phyloP scores from a whole-genome alignment of 1,139 yeast species.

The Starmera stellimalicola region DNA sequence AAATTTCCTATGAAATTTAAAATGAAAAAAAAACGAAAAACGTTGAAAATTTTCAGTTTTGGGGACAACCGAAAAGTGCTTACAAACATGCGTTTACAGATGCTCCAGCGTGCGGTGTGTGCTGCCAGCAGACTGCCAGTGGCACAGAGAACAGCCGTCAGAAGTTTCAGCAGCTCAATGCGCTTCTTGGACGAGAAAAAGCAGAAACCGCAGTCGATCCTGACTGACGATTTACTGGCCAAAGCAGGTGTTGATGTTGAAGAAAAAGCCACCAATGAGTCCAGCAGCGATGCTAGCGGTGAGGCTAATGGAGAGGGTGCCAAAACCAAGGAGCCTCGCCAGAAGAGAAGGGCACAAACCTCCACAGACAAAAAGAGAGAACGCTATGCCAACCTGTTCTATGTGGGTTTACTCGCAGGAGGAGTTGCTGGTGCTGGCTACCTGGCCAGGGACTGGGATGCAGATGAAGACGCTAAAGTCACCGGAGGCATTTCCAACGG shows the following conservation, averaged over 20 bases:
- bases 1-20: neutral
- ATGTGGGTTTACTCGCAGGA: conserved; percentile 50
- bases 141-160: neutral
- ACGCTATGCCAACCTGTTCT: conserved; percentile 59
- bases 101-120: neutral
- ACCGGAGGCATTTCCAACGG: conserved; percentile 55
- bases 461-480: conserved; percentile 53
- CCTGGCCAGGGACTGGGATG: conserved; percentile 83
- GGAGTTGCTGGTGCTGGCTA: conserved; percentile 62
- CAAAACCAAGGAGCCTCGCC: conserved; percentile 18
- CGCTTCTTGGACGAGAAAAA: conserved; percentile 16
- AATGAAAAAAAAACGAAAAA: neutral
- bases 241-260: conserved; percentile 75
- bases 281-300: conserved; percentile 14
- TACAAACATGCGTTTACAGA: neutral
- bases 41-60: neutral
- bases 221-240: conserved; percentile 74
- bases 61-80: no score
- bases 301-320: conserved; percentile 6
- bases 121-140: neutral
- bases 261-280: conserved; percentile 10
- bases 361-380: conserved; percentile 60
- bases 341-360: conserved; percentile 44
- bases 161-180: conserved; percentile 8
- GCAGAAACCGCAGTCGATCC: conserved; percentile 42